These are phyloP conservation scores for Ambrosia artemisiifolia DNA, from an alignment of 129 eudicot species.

Conservation along the genomic window DNA sequence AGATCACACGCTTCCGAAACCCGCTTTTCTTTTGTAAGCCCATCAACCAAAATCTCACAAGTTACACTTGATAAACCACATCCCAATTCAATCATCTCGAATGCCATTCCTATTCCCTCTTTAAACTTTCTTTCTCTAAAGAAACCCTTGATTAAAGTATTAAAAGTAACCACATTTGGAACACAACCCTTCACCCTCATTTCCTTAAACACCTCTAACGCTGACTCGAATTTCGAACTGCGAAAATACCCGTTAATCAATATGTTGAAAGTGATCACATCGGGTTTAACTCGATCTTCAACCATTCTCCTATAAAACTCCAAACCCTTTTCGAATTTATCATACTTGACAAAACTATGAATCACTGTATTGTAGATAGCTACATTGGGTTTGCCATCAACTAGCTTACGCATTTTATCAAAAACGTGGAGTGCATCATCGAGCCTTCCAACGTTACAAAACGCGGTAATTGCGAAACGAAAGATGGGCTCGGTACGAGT, in stretches of 20 bases:
- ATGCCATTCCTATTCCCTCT: constrained; percentile 76
- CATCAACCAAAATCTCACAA: constrained; percentile 74
- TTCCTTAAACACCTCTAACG: constrained; percentile 75
- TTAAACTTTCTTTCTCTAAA: constrained; percentile 67
- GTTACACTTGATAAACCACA: constrained; percentile 69
- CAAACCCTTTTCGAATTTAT: constrained; percentile 48
- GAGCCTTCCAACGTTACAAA: constrained; percentile 55
- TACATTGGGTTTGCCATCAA: constrained; percentile 71
- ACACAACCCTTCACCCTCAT: constrained; percentile 72
- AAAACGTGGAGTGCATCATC: constrained; percentile 58
- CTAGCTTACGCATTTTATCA: constrained; percentile 60
- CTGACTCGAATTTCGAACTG: constrained; percentile 44
- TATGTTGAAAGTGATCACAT: constrained; percentile 68
- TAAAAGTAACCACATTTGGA: constrained; percentile 83
- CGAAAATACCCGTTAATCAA: constrained; percentile 75
- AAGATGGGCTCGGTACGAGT: constrained; percentile 65
- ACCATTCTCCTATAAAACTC: constrained; percentile 60
- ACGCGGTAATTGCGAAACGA: constrained; percentile 61
- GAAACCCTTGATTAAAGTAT: constrained; percentile 79
- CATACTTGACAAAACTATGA: constrained; percentile 61
- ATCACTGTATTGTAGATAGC: constrained; percentile 63
- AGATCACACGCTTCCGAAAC: constrained; percentile 54
- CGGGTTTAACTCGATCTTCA: constrained; percentile 69
- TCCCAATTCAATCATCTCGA: constrained; percentile 80
- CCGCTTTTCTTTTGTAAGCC: constrained; percentile 51